Percentiles rank a stretch among this genome's conserved stretches.
These are phyloP conservation scores for Beauveria caledonica DNA, from an alignment of 2,329 filamentous ascomycete genomes.

Conservation along the genomic window DNA sequence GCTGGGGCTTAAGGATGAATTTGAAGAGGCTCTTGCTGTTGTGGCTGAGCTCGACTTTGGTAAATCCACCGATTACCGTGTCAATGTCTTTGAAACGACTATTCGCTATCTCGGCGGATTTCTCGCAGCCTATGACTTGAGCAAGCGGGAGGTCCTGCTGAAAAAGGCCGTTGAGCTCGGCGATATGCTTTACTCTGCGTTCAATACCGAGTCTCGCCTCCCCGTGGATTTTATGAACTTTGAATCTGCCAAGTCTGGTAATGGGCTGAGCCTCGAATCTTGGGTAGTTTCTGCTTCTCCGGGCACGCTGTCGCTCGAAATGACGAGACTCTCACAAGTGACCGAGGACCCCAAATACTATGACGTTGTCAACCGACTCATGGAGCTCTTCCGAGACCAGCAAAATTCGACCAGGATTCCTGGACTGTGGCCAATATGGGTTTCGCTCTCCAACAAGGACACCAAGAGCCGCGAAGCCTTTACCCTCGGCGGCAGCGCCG, in stretches of 20 bases:
- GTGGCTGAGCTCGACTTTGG: conserved; percentile 54
- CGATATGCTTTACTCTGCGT: conserved; percentile 56
- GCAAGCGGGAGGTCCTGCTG: conserved; percentile 46
- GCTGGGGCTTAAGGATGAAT: conserved; percentile 58
- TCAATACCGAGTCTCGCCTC: conserved; percentile 62
- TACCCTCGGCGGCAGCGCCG: conserved; percentile 31
- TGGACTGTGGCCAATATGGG: conserved; percentile 62
- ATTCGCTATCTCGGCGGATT: conserved; percentile 65
- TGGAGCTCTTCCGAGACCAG: conserved; percentile 53
- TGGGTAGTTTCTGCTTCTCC: conserved; percentile 36
- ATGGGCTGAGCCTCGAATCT: conserved; percentile 24
- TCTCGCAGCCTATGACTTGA: conserved; percentile 61
- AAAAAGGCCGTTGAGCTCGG: conserved; percentile 56
- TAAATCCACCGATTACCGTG: conserved; percentile 33
- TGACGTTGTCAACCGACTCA: conserved; percentile 61
- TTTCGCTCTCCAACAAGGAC: conserved; percentile 49
- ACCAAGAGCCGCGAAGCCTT: conserved; percentile 23
- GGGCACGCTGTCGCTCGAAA: conserved; percentile 64
- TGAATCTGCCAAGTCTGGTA: conserved; percentile 27
- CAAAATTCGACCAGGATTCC: conserved; percentile 61
- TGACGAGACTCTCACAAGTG: conserved; percentile 64
- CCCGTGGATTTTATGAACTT: conserved; percentile 45
- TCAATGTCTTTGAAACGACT: conserved; percentile 64
- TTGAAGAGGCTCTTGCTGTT: conserved; percentile 52
- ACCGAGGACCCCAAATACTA: conserved; percentile 68